Evolutionary conservation across 2,329 filamentous ascomycete genomes (phyloP), one percentile per base, ranked within the genome.

Genomic region (Drechslera avenae): DNA sequence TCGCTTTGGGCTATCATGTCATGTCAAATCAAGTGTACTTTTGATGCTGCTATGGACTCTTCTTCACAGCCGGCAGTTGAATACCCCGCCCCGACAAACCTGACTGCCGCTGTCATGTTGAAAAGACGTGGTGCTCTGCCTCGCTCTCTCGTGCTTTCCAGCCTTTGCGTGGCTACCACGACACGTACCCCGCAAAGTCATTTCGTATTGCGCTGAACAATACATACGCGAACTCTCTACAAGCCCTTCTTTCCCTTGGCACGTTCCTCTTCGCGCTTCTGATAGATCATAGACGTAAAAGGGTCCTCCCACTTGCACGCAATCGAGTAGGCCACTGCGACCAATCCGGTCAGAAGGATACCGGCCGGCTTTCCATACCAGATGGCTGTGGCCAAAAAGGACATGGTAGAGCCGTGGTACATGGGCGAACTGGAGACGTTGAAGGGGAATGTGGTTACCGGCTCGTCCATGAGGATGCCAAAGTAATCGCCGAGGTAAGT

Each of bases 401-500:
- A 93, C 82, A 96, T 82, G 18, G 93, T 94, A 56, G 87, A 91
- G 51, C 94, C 94, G 78, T 91, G 89, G 80, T 99, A 99, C 94
- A 99, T 99, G 56, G 94, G 94, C 44, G 91, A 88, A 60, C 86
- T 84, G 46, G 88, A 92, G 54, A 97, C 83, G 75, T 89, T 97
- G 82, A 99, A 99, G 2, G 94, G 94, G 73, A 99, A 99, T 12
- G 90, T 88, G 10, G 91, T 96, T 44, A 99, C 92, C 67, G 93
- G 93, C 62, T 88, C 79, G 72, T 97, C 93, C 91, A 97, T 96
- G 60, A 99, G 81, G 73, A 97, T 97, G 63, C 94, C 94, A 72
- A 97, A 99, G 81, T 99, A 99, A 79, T 99, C 94, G 64, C 94
- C 94, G 30, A 99, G 81, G 73, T 97, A 99, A 31, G 94, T 99